Evolutionary conservation across 2,329 filamentous ascomycete genomes (phyloP), one percentile per base, ranked within the genome.

Genomic region (Mollisia scopiformis): DNA sequence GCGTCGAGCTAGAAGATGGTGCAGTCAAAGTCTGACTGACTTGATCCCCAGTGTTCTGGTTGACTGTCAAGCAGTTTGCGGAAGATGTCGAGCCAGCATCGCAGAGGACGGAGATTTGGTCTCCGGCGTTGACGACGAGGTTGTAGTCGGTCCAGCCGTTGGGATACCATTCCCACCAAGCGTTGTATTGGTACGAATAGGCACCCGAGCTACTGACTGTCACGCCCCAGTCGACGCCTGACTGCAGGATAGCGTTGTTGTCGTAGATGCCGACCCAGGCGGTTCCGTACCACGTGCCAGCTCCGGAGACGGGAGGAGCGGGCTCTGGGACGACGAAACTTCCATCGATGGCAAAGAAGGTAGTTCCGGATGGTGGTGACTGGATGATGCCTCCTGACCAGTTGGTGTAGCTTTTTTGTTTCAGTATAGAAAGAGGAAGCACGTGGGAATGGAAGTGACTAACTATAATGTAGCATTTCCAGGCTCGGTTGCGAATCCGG

Each of bases 131-230:
- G 13, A 58, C 55, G 3, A 23, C 31, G 30, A 58, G 14, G 21
- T 28, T n/a, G 8, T 37, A 50, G n/a, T 51, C 33, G 4, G 47
- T 39, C 33, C 31, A 35, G 4, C 46, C 55, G 11, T 50, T 19
- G 1, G 55, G 55, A 23, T 37, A 58, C 55, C 55, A 58, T 37
- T 58, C 55, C 19, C 39, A 58, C 55, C 55, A 58, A n/a, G 43
- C 55, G 31, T 39, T 37, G 46, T 52, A 58, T 30, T 51, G 43
- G 31, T 58, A 58, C 14, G 46, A 31, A 6, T 37, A 28, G 3
- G 46, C 46, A 6, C 55, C 55, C 11, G 28, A 16, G 4, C 3
- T 8, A 21, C n/a, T 39, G 33, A 58, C 55, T 19, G 46, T 51
- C 13, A 58, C 55, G n/a, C 25, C 46, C 55, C 55, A 58, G 46